Percentiles rank a stretch among this genome's conserved stretches.
These are phyloP conservation scores for Fusarium miscanthi DNA, from an alignment of 2,329 filamentous ascomycete species.

Conservation along the genomic window DNA sequence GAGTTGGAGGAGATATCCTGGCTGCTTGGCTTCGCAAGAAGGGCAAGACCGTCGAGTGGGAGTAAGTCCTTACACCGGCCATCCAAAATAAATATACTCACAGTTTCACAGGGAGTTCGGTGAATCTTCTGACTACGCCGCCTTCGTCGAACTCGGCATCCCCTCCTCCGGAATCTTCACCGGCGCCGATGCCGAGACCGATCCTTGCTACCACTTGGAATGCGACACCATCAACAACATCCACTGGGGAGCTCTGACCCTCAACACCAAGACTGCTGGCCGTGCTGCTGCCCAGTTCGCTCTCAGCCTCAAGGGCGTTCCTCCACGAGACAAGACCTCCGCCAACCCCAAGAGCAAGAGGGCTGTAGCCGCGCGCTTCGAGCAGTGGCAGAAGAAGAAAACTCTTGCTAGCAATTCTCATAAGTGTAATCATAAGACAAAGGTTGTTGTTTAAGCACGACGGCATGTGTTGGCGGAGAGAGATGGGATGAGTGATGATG, in stretches of 20 bases:
- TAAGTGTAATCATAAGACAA: conserved; percentile 44
- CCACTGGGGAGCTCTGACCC: conserved; percentile 53
- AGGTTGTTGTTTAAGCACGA: conserved; percentile 36
- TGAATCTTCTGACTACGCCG: conserved; percentile 54
- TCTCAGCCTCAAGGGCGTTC: conserved; percentile 51
- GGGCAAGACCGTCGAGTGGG: conserved; percentile 49
- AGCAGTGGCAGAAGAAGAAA: conserved; percentile 40
- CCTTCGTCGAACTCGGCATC: conserved; percentile 55
- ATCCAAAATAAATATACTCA: background rate
- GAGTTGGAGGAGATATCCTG: conserved; percentile 50
- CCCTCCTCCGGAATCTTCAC: conserved; percentile 56
- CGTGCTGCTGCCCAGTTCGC: conserved; percentile 59
- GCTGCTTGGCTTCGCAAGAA: conserved; percentile 51
- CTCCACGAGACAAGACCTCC: conserved; percentile 47
- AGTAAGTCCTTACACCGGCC: conserved; percentile 28
- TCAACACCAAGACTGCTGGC: conserved; percentile 60
- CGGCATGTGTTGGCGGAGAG: background rate
- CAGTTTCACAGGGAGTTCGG: conserved; percentile 48
- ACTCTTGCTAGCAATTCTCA: conserved; percentile 45
- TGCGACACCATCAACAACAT: conserved; percentile 57
- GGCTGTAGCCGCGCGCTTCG: conserved; percentile 43
- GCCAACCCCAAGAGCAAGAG: conserved; percentile 43
- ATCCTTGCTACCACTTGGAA: conserved; percentile 54
- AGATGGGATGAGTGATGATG: conserved; percentile 2
- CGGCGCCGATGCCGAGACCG: conserved; percentile 50